These are phyloP conservation scores for Mrakia frigida DNA, from an alignment of 768 basidiomycete genomes.

Conservation along the genomic window DNA sequence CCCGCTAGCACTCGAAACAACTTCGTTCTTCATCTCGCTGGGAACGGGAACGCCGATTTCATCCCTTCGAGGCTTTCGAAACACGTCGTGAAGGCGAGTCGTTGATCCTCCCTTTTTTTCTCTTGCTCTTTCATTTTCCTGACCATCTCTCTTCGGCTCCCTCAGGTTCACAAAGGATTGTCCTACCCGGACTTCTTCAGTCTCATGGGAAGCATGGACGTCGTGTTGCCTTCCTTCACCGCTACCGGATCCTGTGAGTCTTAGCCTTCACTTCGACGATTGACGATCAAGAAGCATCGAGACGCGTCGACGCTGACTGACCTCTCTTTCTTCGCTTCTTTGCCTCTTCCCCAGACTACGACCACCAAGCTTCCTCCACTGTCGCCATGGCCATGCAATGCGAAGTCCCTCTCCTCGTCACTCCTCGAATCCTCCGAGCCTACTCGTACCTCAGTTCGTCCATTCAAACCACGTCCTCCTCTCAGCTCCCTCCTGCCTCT, in stretches of 20 bases:
- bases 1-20: neutral
- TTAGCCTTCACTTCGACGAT: neutral
- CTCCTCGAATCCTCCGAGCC: neutral
- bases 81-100: slow-evolving; percentile 3
- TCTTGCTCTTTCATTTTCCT: no score
- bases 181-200: slow-evolving; percentile 8
- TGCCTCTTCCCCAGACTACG: neutral
- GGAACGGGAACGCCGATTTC: slow-evolving; percentile 6
- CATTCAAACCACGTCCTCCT: neutral
- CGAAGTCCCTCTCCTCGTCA: slow-evolving; percentile 10
- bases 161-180: neutral
- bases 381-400: slow-evolving; percentile 20
- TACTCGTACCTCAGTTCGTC: slow-evolving; percentile 10
- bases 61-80: neutral
- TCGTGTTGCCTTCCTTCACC: neutral
- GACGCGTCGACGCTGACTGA: neutral
- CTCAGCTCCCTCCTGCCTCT: neutral
- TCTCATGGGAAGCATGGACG: slow-evolving; percentile 9
- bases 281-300: neutral
- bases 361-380: neutral
- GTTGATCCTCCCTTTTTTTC: no score
- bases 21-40: slow-evolving; percentile 16
- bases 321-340: neutral
- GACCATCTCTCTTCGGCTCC: no score
- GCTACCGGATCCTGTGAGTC: neutral